These are phyloP conservation scores for Leucaena leucocephala DNA, from an alignment of 306 rosid species.

Conservation along the genomic window DNA sequence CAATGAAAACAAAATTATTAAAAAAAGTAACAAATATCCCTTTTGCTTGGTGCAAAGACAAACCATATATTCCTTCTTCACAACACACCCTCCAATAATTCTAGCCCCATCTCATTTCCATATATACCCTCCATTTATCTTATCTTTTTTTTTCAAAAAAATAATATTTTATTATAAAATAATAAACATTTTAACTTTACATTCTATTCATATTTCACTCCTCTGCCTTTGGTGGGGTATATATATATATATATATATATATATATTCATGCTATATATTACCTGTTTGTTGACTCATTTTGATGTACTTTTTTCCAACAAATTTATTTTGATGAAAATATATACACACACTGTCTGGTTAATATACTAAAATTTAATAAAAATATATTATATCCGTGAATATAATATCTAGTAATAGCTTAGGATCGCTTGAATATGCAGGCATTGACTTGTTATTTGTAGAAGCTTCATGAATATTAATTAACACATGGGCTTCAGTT, in stretches of 20 bases:
- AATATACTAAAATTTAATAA: background rate
- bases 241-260: background rate
- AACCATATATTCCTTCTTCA: conserved; percentile 37
- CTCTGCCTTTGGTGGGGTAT: background rate
- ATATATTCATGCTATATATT: background rate
- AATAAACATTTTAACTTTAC: background rate
- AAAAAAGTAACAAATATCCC: conserved; percentile 39
- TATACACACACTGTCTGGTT: too few species aligned
- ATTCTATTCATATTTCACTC: background rate
- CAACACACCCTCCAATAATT: conserved; percentile 36
- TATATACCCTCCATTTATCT: background rate
- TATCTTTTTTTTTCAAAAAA: background rate
- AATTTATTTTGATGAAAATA: background rate
- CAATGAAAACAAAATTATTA: conserved; percentile 13
- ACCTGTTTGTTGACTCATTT: too few species aligned
- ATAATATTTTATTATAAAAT: background rate
- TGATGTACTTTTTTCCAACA: too few species aligned
- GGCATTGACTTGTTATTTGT: background rate
- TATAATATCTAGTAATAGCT: background rate
- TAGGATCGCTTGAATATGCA: background rate
- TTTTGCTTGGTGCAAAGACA: conserved; percentile 43
- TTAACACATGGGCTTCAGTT: background rate
- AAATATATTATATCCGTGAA: background rate
- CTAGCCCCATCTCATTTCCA: background rate
- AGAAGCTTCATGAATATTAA: background rate